These are phyloP conservation scores for Cornus florida DNA, from an alignment of 148 eudicot genomes.

Conservation along the genomic window DNA sequence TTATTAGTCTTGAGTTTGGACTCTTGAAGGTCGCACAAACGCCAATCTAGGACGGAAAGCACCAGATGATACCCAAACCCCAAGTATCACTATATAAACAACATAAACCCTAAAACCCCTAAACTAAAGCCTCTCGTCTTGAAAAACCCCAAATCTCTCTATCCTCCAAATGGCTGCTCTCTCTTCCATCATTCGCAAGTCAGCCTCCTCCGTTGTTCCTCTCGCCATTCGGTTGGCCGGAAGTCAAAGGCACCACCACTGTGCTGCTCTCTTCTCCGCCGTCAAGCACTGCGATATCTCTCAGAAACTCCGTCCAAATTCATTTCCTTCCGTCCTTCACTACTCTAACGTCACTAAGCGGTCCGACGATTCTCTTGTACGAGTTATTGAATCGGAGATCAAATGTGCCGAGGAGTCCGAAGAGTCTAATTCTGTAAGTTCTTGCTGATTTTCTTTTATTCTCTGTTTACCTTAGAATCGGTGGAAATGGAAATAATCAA, in stretches of 20 bases:
- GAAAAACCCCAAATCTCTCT: not conserved
- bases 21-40: too few relatives aligned
- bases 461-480: too few relatives aligned
- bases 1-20: too few relatives aligned
- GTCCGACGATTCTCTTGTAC: slow-evolving; percentile 42
- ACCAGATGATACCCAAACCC: too few relatives aligned
- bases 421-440: slow-evolving; percentile 34
- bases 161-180: slow-evolving; percentile 59
- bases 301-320: slow-evolving; percentile 20
- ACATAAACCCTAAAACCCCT: slow-evolving; percentile 3
- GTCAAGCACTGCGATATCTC: slow-evolving; percentile 24
- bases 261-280: slow-evolving; percentile 39
- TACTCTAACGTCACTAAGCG: slow-evolving; percentile 16
- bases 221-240: slow-evolving; percentile 37
- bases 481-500: not conserved
- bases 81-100: too few relatives aligned
- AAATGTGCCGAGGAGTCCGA: slow-evolving; percentile 49
- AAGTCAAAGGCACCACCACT: slow-evolving; percentile 36
- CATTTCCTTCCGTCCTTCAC: slow-evolving; percentile 30
- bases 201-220: slow-evolving; percentile 43
- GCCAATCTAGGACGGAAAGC: too few relatives aligned
- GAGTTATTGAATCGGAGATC: slow-evolving; percentile 55
- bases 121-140: not conserved
- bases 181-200: slow-evolving; percentile 40
- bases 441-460: not conserved